Base-by-base conservation (phyloP, 352 stramenopile species). In the Phytophthora palmivora region DNA sequence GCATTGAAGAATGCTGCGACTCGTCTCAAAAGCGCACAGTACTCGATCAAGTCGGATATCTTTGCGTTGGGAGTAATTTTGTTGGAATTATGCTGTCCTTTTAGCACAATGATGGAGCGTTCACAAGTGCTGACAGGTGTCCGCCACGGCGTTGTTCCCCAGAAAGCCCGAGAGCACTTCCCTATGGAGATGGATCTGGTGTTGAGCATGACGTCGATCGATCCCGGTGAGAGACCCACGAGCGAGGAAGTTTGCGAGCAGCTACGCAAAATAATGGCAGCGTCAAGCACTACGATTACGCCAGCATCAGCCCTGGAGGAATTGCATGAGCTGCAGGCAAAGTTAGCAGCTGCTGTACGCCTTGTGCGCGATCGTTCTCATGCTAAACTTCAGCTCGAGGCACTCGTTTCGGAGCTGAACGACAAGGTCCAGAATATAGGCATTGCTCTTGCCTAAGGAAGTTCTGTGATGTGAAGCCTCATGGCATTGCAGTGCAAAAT, bases 31-130 rank as follows among this genome's bases (percentile, higher is more conserved):
- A 91, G 79, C 44, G 76, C 82, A 41, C 88, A 87, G 47, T 91
- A 91, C 68, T 91, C 78, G 63, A 84, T 84, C 48, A 88, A 95
- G 75, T 95, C 86, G 54, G 86, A 95, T 37, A 91, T 95, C 24
- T 95, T 92, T 61, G 86, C 84, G 21, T 63, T 95, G 24, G 86
- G 86, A 34, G 79, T 95, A 33, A 92, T 95, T 62, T 70, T 95
- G 22, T 62, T 95, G n/a, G 86, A 95, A 61, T 50, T 95, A 6
- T 95, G 86, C 37, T 92, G 82, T 49, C 83, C 84, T 12, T 95
- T 91, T 56, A 67, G 79, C 54, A 95, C 86, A 15, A 92, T 91
- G 83, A 95, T 95, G 86, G 86, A 95, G 59, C 75, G 86, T 14
- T 91, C 85, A 26, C 86, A 95, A 69, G 86, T 95, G 30, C 63